Conservation (phyloP, 2,329 filamentous ascomycete genomes). For the Rhynchosporium agropyri region DNA sequence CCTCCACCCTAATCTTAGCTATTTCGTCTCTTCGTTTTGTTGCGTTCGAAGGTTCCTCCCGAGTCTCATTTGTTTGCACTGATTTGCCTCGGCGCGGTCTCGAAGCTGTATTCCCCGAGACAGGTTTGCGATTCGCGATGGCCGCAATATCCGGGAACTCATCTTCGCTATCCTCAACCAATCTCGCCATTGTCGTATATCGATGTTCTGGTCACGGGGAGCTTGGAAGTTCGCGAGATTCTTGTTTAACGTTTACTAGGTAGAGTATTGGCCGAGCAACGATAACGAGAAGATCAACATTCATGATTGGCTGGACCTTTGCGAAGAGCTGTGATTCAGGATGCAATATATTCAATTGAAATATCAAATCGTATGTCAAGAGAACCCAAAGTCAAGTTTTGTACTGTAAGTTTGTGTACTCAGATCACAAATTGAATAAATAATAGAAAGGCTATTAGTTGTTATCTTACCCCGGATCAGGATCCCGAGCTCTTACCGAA, state of each 20-base stretch:
- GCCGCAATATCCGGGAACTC: slow-evolving; percentile 33
- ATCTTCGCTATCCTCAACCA: slow-evolving; percentile 33
- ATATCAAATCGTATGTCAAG: no score
- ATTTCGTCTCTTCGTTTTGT: neutral
- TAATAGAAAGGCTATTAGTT: neutral
- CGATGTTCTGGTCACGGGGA: slow-evolving; percentile 7
- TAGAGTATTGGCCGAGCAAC: slow-evolving; percentile 15
- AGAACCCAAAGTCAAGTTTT: no score
- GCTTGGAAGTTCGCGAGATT: neutral
- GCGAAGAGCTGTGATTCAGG: no score
- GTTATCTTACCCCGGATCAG: slow-evolving; percentile 2
- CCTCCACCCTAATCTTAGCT: neutral
- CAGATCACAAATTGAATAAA: neutral
- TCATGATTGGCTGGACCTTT: no score
- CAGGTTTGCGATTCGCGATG: slow-evolving; percentile 14
- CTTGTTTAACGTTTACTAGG: neutral
- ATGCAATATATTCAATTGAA: no score
- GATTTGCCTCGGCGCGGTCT: neutral
- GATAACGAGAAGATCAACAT: neutral
- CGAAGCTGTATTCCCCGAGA: neutral
- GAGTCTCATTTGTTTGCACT: neutral
- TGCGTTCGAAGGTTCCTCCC: neutral
- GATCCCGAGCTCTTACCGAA: slow-evolving; percentile 13
- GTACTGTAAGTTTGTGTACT: no score
- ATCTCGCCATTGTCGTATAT: slow-evolving; percentile 27